A percentile compares a stretch with the other conserved stretches of the same genome.
Conservation (phyloP, 2,329 filamentous ascomycete species). For the Hyphodiscus sp. region DNA sequence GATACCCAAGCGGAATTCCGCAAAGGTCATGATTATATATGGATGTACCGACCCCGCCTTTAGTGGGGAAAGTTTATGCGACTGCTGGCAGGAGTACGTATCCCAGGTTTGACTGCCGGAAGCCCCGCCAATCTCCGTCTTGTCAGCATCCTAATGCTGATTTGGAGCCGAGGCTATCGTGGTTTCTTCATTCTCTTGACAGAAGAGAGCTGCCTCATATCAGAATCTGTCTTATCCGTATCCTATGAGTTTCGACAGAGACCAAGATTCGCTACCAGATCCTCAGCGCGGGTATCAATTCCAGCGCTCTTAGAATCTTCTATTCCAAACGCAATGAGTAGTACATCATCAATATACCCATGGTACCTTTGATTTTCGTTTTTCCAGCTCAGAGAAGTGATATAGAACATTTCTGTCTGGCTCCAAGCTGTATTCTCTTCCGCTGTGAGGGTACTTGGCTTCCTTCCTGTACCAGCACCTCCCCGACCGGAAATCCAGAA, state of each 20-base stretch:
- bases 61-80: no score
- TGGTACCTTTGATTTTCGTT: constrained; percentile 41
- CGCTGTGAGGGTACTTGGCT: constrained; percentile 3
- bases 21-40: no score
- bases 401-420: constrained; percentile 49
- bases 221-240: no score
- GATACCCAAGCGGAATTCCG: no score
- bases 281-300: constrained; percentile 45
- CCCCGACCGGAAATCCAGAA: constrained; percentile 49
- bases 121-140: no score
- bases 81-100: no score
- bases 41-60: no score
- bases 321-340: constrained; percentile 50
- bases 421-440: constrained; percentile 13
- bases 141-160: no score
- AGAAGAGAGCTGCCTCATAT: no score
- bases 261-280: constrained; percentile 40
- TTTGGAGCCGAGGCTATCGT: no score
- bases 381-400: constrained; percentile 53
- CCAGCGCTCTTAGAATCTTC: constrained; percentile 44
- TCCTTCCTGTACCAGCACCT: constrained; percentile 23
- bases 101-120: no score
- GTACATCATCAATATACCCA: constrained; percentile 48
- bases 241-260: constrained; percentile 23
- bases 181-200: no score